Conservation (phyloP, 2,329 filamentous ascomycete species). For the Coniochaeta hoffmannii region DNA sequence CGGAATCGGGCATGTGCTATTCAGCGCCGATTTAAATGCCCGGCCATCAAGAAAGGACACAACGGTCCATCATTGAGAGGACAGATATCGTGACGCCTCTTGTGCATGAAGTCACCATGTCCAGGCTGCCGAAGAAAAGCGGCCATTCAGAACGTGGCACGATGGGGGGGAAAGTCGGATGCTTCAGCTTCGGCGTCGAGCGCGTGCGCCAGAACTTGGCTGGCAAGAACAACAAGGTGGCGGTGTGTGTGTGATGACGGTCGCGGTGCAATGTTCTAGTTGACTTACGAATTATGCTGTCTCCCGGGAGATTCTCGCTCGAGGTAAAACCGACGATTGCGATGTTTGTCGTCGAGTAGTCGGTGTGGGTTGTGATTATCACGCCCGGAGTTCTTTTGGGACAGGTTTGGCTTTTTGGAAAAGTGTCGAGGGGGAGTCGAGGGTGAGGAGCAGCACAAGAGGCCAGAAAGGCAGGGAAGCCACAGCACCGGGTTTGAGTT, state of each 20-base stretch:
- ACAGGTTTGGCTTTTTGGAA: background rate
- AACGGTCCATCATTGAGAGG: background rate
- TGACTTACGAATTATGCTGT: background rate
- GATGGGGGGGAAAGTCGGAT: background rate
- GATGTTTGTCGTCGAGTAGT: conserved; percentile 1
- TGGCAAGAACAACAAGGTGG: background rate
- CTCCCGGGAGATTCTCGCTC: background rate
- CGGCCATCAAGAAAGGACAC: background rate
- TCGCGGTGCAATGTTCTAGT: background rate
- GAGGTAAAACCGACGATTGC: background rate
- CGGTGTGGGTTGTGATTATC: background rate
- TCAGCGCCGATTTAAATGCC: background rate
- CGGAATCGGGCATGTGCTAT: background rate
- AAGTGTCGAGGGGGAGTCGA: background rate
- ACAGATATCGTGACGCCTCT: background rate
- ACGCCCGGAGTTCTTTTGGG: background rate
- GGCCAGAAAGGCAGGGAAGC: background rate
- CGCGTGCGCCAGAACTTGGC: background rate
- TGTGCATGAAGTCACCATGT: background rate
- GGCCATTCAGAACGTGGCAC: background rate
- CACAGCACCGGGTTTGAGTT: background rate
- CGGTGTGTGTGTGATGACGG: background rate
- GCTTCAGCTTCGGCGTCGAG: background rate
- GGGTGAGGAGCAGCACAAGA: background rate
- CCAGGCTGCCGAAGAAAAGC: background rate